A percentile compares a stretch with the other conserved stretches of the same genome.
Conservation (phyloP, 768 basidiomycete genomes). For the Lentinula boryana region DNA sequence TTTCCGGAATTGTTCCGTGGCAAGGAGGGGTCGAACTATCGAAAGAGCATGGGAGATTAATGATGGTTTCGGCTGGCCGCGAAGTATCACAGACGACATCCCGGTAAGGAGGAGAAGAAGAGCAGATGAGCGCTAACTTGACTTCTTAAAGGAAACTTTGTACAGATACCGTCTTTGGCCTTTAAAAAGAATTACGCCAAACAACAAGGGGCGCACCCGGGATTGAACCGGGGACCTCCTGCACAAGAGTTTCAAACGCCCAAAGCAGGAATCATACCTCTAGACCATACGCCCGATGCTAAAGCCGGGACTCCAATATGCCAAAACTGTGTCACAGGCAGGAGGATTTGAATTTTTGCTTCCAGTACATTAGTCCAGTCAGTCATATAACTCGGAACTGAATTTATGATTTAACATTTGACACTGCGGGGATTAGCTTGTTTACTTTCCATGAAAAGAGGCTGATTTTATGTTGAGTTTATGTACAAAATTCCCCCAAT, state of each 20-base stretch:
- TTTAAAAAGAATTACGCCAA: not conserved
- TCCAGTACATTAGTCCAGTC: too few relatives aligned
- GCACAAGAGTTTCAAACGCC: not conserved
- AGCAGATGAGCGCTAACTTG: too few relatives aligned
- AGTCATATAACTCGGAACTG: too few relatives aligned
- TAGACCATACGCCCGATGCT: not conserved
- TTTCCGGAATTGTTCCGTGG: not conserved
- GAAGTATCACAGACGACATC: not conserved
- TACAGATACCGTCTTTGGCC: not conserved
- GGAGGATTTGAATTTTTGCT: too few relatives aligned
- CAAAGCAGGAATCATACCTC: conserved; percentile 1
- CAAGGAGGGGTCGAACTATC: not conserved
- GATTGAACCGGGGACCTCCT: not conserved
- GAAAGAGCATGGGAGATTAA: not conserved
- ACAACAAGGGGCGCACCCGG: not conserved
- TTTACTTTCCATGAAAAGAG: too few relatives aligned
- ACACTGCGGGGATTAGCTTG: too few relatives aligned
- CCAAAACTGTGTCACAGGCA: too few relatives aligned
- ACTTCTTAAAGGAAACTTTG: too few relatives aligned
- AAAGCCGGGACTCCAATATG: too few relatives aligned
- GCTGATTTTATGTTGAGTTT: too few relatives aligned
- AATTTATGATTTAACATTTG: too few relatives aligned
- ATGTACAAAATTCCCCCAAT: too few relatives aligned
- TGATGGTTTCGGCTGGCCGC: not conserved
- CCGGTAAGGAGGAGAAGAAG: not conserved